Evolutionary conservation across 441 rosid species (phyloP).

Genomic region (Gossypium davidsonii): DNA sequence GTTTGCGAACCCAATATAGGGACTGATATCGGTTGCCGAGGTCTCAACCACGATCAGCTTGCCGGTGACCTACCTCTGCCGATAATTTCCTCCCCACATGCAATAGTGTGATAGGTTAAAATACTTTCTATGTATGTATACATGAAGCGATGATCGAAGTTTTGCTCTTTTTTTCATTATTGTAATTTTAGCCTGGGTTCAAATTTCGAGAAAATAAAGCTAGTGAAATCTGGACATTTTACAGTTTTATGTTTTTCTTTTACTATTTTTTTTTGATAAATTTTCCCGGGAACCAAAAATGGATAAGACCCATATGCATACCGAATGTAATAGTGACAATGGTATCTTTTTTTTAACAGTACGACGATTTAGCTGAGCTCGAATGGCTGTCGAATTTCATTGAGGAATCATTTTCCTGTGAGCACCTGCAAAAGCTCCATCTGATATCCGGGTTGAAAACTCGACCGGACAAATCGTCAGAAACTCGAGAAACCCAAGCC

Average conservation of each 20-base stretch:
- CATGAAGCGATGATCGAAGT: not conserved
- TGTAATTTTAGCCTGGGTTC: not conserved
- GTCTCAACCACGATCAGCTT: constrained; percentile 37
- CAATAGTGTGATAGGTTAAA: not conserved
- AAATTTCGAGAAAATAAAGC: not conserved
- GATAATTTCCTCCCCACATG: constrained; percentile 31
- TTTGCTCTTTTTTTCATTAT: not conserved
- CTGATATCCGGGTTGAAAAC: constrained; percentile 61
- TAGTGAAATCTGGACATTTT: not conserved
- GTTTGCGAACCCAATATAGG: constrained; percentile 33
- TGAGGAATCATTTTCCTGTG: constrained; percentile 93
- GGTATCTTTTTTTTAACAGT: constrained; percentile 26
- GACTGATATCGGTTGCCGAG: constrained; percentile 31
- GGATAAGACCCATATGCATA: constrained; percentile 8
- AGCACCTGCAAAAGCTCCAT: constrained; percentile 77
- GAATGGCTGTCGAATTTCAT: constrained; percentile 93
- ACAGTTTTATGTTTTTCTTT: not conserved
- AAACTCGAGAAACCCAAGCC: constrained; percentile 27
- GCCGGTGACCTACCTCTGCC: constrained; percentile 72
- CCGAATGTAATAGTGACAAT: not conserved
- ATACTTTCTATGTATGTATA: too few species aligned
- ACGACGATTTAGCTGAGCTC: constrained; percentile 84
- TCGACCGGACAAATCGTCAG: constrained; percentile 48
- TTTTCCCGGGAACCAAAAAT: not conserved
- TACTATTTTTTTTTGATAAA: not conserved